Base-by-base conservation (phyloP, 192 early-diverging fungal genomes). In the Coemansia sp. region DNA sequence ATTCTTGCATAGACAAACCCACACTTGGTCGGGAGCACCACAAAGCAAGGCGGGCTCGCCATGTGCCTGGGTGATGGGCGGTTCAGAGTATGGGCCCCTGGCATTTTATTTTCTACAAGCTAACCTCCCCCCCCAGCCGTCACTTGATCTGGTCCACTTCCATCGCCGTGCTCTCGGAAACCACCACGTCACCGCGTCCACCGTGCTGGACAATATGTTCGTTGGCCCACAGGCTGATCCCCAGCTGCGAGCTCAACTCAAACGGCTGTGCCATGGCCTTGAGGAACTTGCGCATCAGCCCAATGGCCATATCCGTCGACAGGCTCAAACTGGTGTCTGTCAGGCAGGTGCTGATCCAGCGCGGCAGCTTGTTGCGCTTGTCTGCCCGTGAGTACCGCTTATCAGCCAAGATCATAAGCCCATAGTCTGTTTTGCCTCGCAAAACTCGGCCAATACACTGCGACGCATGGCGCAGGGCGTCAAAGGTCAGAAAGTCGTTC, bases 401-500 rank as follows among this genome's bases (percentile, higher is more conserved):
- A 53, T 99, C 97, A 2, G 94, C 94, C 80, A 99, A 89, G 26
- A 99, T 83, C 97, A 99, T 99, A 35, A 99, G 62, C 16, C 97
- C 97, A 52, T 99, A 99, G 68, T 99, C 97, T 0, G 86, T 91
- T 59, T 99, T 99, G 50, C 97, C 97, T 29, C 97, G 79, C 53
- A 99, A 45, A 28, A 98, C 97, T 38, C 97, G 81, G 17, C 97
- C 97, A 67, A 99, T 87, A 69, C 97, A 99, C 75, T 99, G 97
- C 11, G 97, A 94, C 47, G 94, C 97, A 73, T 99, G 97, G 5
- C 97, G 84, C 70, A 99, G 85, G 0, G 97, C 97, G 51, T 99
- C 97, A 73, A 99, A 99, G 0, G 97, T 96, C 54, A 99, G 61
- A 67, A 98, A 99, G 58, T 99, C 97, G 60, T 95, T 99, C 69